Evolutionary conservation across 2,329 filamentous ascomycete species (phyloP), one percentile per base, ranked within the genome.

Genomic region (Sphaerostilbella broomeana): DNA sequence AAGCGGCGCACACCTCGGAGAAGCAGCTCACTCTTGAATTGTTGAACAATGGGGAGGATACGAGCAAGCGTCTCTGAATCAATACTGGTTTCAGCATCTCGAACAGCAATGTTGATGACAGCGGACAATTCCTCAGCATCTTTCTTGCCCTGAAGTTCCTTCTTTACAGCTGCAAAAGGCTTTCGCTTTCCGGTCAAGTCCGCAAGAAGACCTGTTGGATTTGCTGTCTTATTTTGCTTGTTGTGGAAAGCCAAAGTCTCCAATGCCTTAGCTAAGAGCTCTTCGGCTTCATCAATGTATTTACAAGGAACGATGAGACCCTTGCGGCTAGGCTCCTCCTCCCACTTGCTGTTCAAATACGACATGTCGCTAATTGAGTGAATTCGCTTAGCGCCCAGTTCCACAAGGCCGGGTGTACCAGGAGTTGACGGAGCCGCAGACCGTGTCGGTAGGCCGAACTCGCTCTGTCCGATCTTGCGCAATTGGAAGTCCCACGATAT

Each of bases 341-440:
- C 77, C 38, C 78, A 75, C 58, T 84, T 82, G 49, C 78, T 78
- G 44, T 79, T 73, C 45, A 95, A 69, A 62, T 94, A 95, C 12
- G 87, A 86, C 84, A 98, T 86, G 59, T 98, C 92, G 62, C 88
- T 95, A 63, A 98, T 92, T 38, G 92, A 97, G 68, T 85, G 81
- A 56, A 97, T 84, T 52, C 89, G 81, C 68, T 87, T 86, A 63
- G 89, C 84, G 47, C 66, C 63, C 50, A 71, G 70, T 43, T 79
- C 75, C 6, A 41, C 34, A 46, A 72, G 72, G 17, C 71, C 74
- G 11, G 85, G 85, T 2, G 85, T 90, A 31, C 79, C 79, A n/a
- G 88, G 87, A 4, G 86, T 84, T 8, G 88, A 94, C 21, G 90
- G 86, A 47, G 84, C 83, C 12, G 83, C 83, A 3, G 87, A 88